A percentile compares a stretch with the other conserved stretches of the same genome.
These are phyloP conservation scores for Atkinsonella hypoxylon DNA, from an alignment of 2,329 filamentous ascomycete species.

Conservation along the genomic window DNA sequence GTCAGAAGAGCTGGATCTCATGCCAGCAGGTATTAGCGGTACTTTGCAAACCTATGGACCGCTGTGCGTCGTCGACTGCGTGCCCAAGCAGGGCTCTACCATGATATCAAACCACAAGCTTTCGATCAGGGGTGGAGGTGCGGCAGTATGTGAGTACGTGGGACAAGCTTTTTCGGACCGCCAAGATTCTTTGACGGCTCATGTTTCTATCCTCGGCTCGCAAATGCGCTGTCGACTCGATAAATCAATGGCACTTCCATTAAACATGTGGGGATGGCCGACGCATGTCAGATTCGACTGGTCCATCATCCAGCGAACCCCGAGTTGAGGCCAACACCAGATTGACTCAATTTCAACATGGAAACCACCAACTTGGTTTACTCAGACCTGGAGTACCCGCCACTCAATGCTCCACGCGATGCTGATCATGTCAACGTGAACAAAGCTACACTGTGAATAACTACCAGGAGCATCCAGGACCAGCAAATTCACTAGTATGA, in stretches of 20 bases:
- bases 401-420: background rate
- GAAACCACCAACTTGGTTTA: no score
- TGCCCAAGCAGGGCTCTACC: background rate
- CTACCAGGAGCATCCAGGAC: no score
- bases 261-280: background rate
- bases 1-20: background rate
- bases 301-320: background rate
- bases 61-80: slow-evolving; percentile 5
- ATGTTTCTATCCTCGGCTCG: slow-evolving; percentile 1
- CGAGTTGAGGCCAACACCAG: background rate
- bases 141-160: background rate
- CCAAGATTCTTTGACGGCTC: background rate
- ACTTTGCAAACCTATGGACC: background rate
- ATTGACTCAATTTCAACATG: background rate
- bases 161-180: background rate
- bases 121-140: background rate
- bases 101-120: background rate
- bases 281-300: background rate
- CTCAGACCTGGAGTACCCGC: background rate
- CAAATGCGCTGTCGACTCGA: background rate
- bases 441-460: background rate
- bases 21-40: background rate
- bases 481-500: background rate
- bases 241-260: background rate
- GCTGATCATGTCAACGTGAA: background rate